Percentiles rank a stretch among this genome's conserved stretches.
These are phyloP conservation scores for Aspergillus sp. DNA, from an alignment of 2,329 filamentous ascomycete species.

Conservation along the genomic window DNA sequence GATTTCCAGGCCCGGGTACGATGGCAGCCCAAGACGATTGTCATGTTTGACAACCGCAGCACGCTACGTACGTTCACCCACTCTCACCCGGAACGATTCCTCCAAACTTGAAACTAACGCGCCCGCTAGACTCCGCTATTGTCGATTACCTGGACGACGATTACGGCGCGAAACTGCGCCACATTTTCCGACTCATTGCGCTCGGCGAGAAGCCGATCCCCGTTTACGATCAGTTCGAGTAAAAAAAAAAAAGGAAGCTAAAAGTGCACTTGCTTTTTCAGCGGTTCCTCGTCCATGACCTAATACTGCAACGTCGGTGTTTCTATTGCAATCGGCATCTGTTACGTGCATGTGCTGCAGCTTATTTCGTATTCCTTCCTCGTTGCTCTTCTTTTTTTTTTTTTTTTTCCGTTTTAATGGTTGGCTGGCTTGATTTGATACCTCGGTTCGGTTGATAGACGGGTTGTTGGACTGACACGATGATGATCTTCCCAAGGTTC, in stretches of 20 bases:
- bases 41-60: constrained; percentile 50
- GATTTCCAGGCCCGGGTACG: constrained; percentile 48
- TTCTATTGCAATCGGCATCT: not conserved
- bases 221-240: constrained; percentile 35
- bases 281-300: not conserved
- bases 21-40: constrained; percentile 50
- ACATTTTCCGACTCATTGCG: constrained; percentile 51
- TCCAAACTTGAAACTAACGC: constrained; percentile 11
- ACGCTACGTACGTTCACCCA: constrained; percentile 41
- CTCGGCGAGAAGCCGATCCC: constrained; percentile 51
- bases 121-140: constrained; percentile 45
- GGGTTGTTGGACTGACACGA: constrained; percentile 8
- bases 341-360: not conserved
- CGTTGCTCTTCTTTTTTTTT: constrained; percentile 5
- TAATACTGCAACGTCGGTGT: not conserved
- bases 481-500: not conserved
- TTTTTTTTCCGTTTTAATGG: not conserved
- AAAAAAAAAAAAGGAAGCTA: constrained; percentile 2
- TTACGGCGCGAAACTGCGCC: constrained; percentile 44
- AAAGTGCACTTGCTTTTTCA: not conserved
- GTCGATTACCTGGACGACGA: constrained; percentile 50
- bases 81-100: not conserved
- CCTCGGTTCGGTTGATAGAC: constrained; percentile 23
- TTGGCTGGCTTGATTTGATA: constrained; percentile 10
- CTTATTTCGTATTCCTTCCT: not conserved